These are phyloP conservation scores for Exserohilum turcica DNA, from an alignment of 2,329 filamentous ascomycete species.

Conservation along the genomic window DNA sequence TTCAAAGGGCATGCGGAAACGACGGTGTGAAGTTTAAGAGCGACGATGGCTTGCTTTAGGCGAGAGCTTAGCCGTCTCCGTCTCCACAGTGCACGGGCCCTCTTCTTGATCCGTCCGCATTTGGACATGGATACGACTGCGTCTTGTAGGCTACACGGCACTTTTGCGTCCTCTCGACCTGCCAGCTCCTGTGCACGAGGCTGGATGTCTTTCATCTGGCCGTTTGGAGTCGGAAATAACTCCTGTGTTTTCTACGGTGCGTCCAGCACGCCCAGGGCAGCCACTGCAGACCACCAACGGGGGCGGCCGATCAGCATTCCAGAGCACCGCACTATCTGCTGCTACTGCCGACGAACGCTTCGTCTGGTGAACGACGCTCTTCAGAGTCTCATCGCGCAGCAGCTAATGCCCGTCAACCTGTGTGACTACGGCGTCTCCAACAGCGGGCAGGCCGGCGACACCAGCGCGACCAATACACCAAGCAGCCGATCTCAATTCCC, in stretches of 20 bases:
- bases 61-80: not conserved
- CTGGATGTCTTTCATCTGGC: not conserved
- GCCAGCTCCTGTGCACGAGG: not conserved
- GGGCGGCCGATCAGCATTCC: not conserved
- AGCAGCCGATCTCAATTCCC: not conserved
- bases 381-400: not conserved
- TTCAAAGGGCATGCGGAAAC: not conserved
- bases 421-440: not conserved
- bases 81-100: not conserved
- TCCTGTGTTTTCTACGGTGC: not conserved
- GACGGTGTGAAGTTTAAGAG: constrained; percentile 3
- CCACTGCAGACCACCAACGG: not conserved
- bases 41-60: not conserved
- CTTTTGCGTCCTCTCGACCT: not conserved
- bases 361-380: not conserved
- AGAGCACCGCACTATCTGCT: not conserved
- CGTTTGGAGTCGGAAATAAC: not conserved
- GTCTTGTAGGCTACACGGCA: not conserved
- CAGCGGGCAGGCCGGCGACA: not conserved
- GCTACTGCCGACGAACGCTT: not conserved
- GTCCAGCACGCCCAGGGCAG: not conserved
- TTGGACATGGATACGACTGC: not conserved
- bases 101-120: not conserved
- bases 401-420: not conserved
- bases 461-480: not conserved